Evolutionary conservation across 768 basidiomycete genomes (phyloP).

Genomic region (Lactarius quietus): DNA sequence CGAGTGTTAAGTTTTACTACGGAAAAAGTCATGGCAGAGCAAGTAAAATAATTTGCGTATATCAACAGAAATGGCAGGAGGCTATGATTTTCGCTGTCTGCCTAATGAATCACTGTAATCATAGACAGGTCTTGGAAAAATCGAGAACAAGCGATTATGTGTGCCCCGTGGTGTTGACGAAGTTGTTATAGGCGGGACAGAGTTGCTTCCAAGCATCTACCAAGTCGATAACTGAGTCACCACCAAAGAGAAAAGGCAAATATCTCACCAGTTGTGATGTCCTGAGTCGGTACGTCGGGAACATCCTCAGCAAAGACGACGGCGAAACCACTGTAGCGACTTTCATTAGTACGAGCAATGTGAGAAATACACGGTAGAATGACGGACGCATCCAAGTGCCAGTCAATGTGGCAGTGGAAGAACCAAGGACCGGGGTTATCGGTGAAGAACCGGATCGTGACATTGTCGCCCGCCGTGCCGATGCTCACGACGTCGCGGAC

Average conservation of each 20-base stretch:
- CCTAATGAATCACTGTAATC: background rate
- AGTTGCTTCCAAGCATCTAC: conserved; percentile 4
- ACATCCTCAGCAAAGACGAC: conserved; percentile 20
- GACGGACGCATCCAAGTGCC: conserved; percentile 39
- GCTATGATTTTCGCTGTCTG: background rate
- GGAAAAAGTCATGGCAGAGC: background rate
- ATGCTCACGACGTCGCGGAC: conserved; percentile 25
- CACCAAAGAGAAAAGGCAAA: background rate
- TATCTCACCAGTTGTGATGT: background rate
- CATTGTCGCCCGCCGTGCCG: conserved; percentile 8
- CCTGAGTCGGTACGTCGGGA: conserved; percentile 6
- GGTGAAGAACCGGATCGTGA: conserved; percentile 31
- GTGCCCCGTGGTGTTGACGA: background rate
- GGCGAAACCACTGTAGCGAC: conserved; percentile 8
- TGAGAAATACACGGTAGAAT: conserved; percentile 45
- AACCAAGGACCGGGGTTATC: conserved; percentile 33
- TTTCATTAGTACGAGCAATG: conserved; percentile 3
- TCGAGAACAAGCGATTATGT: background rate
- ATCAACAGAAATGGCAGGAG: background rate
- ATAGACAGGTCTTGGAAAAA: too few relatives aligned
- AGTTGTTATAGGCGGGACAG: conserved; percentile 14
- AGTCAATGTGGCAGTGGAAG: conserved; percentile 34
- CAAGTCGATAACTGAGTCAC: background rate
- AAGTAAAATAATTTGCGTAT: too few relatives aligned
- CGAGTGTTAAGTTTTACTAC: too few relatives aligned